Base-by-base conservation (phyloP, 2,329 filamentous ascomycete species). In the Hypoxylon sp. region DNA sequence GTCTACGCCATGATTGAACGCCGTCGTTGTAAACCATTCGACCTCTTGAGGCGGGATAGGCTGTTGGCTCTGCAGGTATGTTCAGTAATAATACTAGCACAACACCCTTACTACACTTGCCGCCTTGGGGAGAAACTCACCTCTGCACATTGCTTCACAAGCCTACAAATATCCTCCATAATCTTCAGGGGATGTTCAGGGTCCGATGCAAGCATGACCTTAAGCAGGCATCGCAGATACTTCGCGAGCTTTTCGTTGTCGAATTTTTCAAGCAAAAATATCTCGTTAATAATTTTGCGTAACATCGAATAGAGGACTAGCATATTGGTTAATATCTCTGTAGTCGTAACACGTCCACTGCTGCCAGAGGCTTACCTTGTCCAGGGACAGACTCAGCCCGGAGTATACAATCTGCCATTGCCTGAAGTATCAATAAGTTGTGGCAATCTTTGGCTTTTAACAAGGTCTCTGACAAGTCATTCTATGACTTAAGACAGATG, bases 151-250 rank as follows among this genome's bases (percentile, higher is more conserved):
- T 86, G 82, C 57, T 81, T 80, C 5, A 87, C 86, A 59, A 90
- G 83, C 1, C 78, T 77, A 1, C 84, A 83, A 1, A 89, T 87
- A 74, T 94, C 89, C n/a, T 89, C 85, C 6, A 94, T 80, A 3
- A 94, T 83, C 50, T 85, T 83, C 54, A 91, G 81, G 9, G 88
- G 87, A 14, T 89, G 79, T 0, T 78, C 78, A 19, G 88, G 85
- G 51, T 90, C 85, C 3, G 86, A 81, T 1, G 86, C 81, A 0
- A 94, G 80, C 0, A 91, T 86, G 0, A 89, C 83, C 68, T 92
- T 91, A 71, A 95, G 92, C 1, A 96, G 83, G 73, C 92, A 94
- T 0, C 93, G 88, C 50, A 95, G 87, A 82, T 96, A 97, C 73
- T 91, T 91, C 6, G 92, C 87, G 0, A 97, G 82, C 72, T 88